phyloP scores from a whole-genome alignment of 208 protist genomes.

The Leishmania amazonensis region DNA sequence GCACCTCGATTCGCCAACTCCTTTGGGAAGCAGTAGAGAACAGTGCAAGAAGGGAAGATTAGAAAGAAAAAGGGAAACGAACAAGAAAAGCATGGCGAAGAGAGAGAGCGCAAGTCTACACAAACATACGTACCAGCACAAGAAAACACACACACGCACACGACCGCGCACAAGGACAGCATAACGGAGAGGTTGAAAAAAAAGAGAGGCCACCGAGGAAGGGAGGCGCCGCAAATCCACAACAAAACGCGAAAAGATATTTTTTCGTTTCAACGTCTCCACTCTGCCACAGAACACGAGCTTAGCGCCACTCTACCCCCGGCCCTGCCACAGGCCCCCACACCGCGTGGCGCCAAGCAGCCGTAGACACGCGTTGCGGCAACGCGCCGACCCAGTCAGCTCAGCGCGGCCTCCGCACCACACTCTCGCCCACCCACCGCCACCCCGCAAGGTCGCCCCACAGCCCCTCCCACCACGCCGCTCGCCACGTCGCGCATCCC shows the following conservation, averaged over 20 bases:
- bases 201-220: no score
- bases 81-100: not conserved
- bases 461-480: no score
- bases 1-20: not conserved
- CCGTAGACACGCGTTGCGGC: not conserved
- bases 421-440: not conserved
- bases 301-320: not conserved
- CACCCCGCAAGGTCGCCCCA: not conserved
- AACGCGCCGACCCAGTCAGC: not conserved
- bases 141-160: not conserved
- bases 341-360: not conserved
- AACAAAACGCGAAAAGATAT: not conserved
- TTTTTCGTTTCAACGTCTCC: not conserved
- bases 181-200: not conserved
- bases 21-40: not conserved
- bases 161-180: not conserved
- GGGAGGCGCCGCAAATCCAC: not conserved
- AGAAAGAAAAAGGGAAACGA: constrained; percentile 8
- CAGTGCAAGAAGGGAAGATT: not conserved
- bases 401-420: not conserved
- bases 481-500: not conserved
- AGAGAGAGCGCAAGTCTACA: not conserved
- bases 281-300: not conserved
- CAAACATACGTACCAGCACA: not conserved
- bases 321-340: not conserved